Evolutionary conservation across 352 stramenopile species (phyloP).

Genomic region (Phytophthora pistaciae): DNA sequence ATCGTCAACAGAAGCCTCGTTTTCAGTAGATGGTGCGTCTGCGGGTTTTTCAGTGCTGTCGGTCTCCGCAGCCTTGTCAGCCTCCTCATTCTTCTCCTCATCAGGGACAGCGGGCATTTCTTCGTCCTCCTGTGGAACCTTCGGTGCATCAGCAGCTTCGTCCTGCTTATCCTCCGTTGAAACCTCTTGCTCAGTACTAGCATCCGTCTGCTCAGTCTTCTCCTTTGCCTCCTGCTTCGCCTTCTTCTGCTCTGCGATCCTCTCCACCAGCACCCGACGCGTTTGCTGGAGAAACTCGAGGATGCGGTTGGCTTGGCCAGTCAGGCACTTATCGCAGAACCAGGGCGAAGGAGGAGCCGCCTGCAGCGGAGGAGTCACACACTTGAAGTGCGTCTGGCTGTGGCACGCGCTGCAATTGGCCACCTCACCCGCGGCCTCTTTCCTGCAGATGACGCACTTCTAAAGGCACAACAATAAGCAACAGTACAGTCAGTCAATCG

Average conservation of each 20-base stretch:
- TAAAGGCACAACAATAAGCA: conserved; percentile 20
- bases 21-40: neutral
- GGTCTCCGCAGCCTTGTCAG: neutral
- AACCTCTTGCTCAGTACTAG: neutral
- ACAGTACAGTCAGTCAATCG: conserved; percentile 2
- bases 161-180: neutral
- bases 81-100: conserved; percentile 7
- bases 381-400: conserved; percentile 67
- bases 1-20: neutral
- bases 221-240: neutral
- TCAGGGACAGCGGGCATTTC: neutral
- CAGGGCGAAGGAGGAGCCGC: conserved; percentile 36
- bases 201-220: neutral
- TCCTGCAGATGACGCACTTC: conserved; percentile 57
- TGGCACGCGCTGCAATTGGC: conserved; percentile 68
- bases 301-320: conserved; percentile 62
- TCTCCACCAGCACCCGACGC: conserved; percentile 57
- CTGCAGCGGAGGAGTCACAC: conserved; percentile 45
- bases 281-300: conserved; percentile 77
- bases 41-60: conserved; percentile 5
- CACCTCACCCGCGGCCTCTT: conserved; percentile 54
- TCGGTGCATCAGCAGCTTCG: neutral
- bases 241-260: conserved; percentile 37
- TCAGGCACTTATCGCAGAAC: conserved; percentile 71
- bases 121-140: neutral